Evolutionary conservation across 2,329 filamentous ascomycete species (phyloP).

Genomic region (Nothophoma quercina): DNA sequence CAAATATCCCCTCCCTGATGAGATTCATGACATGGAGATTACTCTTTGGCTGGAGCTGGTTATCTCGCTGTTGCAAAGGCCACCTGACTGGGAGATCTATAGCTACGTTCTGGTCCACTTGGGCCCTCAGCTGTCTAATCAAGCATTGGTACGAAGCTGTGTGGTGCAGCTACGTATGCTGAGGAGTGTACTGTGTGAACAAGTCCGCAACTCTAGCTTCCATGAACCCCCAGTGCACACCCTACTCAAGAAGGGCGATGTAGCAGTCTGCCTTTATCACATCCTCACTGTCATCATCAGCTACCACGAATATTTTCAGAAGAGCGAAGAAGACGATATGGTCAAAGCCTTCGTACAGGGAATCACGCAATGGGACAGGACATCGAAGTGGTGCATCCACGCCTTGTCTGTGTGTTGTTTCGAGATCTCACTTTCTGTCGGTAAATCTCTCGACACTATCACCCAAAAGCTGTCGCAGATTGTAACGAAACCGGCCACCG

Average conservation of each 20-base stretch:
- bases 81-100: slow-evolving; percentile 89
- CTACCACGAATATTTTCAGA: slow-evolving; percentile 85
- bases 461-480: slow-evolving; percentile 94
- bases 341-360: slow-evolving; percentile 86
- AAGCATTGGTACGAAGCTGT: slow-evolving; percentile 79
- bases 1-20: slow-evolving; percentile 41
- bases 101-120: slow-evolving; percentile 88
- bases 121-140: slow-evolving; percentile 87
- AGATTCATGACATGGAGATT: slow-evolving; percentile 58
- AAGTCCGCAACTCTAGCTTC: slow-evolving; percentile 78
- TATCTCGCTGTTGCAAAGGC: slow-evolving; percentile 74
- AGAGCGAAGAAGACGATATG: slow-evolving; percentile 87
- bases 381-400: slow-evolving; percentile 92
- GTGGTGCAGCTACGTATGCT: slow-evolving; percentile 78
- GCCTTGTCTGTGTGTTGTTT: slow-evolving; percentile 94
- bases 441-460: slow-evolving; percentile 83
- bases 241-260: slow-evolving; percentile 83
- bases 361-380: slow-evolving; percentile 83
- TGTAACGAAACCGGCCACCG: slow-evolving; percentile 90
- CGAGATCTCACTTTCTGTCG: slow-evolving; percentile 86
- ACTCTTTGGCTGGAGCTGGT: slow-evolving; percentile 77
- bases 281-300: slow-evolving; percentile 86
- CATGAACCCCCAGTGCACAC: slow-evolving; percentile 81
- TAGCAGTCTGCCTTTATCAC: slow-evolving; percentile 88
- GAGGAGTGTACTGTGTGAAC: slow-evolving; percentile 79